phyloP scores from a whole-genome alignment of 129 eudicot species.

The Pittosporum tobira region DNA sequence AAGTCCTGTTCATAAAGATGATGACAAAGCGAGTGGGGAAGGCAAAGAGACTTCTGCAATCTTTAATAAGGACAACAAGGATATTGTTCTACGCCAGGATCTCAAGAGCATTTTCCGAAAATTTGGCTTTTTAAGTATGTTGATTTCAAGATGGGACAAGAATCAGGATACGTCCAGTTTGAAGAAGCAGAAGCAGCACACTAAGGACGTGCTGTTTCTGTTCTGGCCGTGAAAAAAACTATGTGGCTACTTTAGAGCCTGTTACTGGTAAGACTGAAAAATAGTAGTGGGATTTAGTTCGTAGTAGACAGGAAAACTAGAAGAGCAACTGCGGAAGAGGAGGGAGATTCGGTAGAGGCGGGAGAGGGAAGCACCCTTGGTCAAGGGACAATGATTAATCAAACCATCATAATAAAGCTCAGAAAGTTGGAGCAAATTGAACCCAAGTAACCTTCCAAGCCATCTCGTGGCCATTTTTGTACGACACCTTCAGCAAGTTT shows the following conservation, averaged over 20 bases:
- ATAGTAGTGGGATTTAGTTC: slow-evolving; percentile 72
- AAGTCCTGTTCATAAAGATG: slow-evolving; percentile 14
- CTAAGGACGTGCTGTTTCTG: slow-evolving; percentile 95
- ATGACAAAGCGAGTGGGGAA: slow-evolving; percentile 21
- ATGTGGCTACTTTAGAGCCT: slow-evolving; percentile 65
- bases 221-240: slow-evolving; percentile 76
- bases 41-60: slow-evolving; percentile 25
- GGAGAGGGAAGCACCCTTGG: slow-evolving; percentile 63
- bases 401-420: slow-evolving; percentile 54
- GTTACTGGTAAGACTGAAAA: slow-evolving; percentile 92
- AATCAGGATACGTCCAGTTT: slow-evolving; percentile 76
- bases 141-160: slow-evolving; percentile 78
- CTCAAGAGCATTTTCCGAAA: slow-evolving; percentile 62
- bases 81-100: slow-evolving; percentile 85
- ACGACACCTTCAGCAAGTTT: not conserved
- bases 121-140: slow-evolving; percentile 77
- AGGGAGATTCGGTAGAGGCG: slow-evolving; percentile 58
- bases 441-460: not conserved
- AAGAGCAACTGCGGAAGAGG: slow-evolving; percentile 36
- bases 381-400: slow-evolving; percentile 42
- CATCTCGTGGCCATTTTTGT: slow-evolving; percentile 1
- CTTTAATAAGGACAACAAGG: slow-evolving; percentile 61
- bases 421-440: slow-evolving; percentile 50
- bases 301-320: slow-evolving; percentile 17
- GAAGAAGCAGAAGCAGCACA: slow-evolving; percentile 72